Evolutionary conservation across 1,284 basidiomycete genomes (phyloP), one percentile per base, ranked within the genome.

Genomic region (Coriolopsis trogii): DNA sequence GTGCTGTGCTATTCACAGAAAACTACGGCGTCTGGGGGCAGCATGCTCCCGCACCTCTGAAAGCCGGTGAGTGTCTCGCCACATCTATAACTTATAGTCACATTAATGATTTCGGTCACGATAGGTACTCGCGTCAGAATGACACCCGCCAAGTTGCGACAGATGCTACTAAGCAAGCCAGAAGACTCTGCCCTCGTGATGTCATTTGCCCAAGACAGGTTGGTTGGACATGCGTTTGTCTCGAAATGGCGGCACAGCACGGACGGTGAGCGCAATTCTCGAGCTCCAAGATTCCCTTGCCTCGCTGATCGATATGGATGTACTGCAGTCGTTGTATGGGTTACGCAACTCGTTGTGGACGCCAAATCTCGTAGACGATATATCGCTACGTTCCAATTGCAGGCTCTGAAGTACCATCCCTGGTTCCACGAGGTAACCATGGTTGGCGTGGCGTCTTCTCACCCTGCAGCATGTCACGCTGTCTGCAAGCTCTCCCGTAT

Each of bases 311-410:
- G n/a, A n/a, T n/a, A n/a, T n/a, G n/a, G n/a, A n/a, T n/a, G n/a
- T n/a, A n/a, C n/a, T n/a, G n/a, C n/a, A n/a, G 29, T 29, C 12
- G 43, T 62, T 8, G 55, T 52, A 10, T 62, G 60, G 60, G 41
- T 62, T 18, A 56, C 60, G 4, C 56, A 62, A 40, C 58, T 62
- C 25, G 56, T 60, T 24, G 58, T 62, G 25, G 41, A 53, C 21
- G 21, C 9, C 13, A 18, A 33, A 18, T 25, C 51, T 15, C 60
- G 58, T 21, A 45, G 55, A 20, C 53, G 44, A 7, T 20, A 40
- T 21, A 58, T 62, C 28, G 56, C 58, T 13, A 62, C 60, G 10
- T 18, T 4, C 28, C 45, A 60, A 24, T 36, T 62, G 6, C 40
- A 21, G 7, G 25, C 16, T 26, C 47, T 62, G 38, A 56, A 42